A percentile compares a stretch with the other conserved stretches of the same genome.
Conservation (phyloP, 768 basidiomycete species). For the Hypsizygus marmoreus region DNA sequence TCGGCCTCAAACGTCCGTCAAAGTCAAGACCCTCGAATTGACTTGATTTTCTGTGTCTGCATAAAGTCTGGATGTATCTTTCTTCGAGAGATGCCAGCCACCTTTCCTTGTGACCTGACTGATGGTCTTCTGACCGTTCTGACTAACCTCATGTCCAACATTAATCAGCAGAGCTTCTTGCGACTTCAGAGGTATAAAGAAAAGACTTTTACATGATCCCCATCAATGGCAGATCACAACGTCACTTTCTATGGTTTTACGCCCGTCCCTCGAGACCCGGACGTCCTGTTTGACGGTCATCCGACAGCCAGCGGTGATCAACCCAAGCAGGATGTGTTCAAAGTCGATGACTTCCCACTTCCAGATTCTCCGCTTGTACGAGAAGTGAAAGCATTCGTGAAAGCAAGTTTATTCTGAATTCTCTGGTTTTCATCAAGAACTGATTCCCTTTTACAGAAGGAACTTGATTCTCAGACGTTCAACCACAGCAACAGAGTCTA, state of each 20-base stretch:
- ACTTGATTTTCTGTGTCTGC: too few relatives aligned
- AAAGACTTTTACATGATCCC: too few relatives aligned
- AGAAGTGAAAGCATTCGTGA: conserved; percentile 41
- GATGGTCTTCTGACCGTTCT: not conserved
- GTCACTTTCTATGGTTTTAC: conserved; percentile 47
- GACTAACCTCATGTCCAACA: too few relatives aligned
- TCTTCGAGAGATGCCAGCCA: too few relatives aligned
- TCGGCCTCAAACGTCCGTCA: too few relatives aligned
- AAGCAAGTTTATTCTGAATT: conserved; percentile 23
- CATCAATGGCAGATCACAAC: conserved; percentile 23
- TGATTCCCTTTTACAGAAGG: conserved; percentile 28
- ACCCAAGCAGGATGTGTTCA: conserved; percentile 43
- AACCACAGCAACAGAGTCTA: conserved; percentile 54
- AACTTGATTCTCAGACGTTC: conserved; percentile 45
- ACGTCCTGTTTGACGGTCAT: conserved; percentile 46
- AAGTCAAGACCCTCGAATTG: too few relatives aligned
- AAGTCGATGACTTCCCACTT: conserved; percentile 40
- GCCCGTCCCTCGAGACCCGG: conserved; percentile 49
- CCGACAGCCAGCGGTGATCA: conserved; percentile 42
- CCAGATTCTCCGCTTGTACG: conserved; percentile 42
- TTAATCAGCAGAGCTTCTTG: not conserved
- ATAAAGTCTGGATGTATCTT: too few relatives aligned
- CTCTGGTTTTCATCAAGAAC: not conserved
- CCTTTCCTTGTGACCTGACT: too few relatives aligned
- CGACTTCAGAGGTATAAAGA: not conserved